Evolutionary conservation across 768 basidiomycete species (phyloP), one percentile per base, ranked within the genome.

Genomic region (Suillus cothurnatus): DNA sequence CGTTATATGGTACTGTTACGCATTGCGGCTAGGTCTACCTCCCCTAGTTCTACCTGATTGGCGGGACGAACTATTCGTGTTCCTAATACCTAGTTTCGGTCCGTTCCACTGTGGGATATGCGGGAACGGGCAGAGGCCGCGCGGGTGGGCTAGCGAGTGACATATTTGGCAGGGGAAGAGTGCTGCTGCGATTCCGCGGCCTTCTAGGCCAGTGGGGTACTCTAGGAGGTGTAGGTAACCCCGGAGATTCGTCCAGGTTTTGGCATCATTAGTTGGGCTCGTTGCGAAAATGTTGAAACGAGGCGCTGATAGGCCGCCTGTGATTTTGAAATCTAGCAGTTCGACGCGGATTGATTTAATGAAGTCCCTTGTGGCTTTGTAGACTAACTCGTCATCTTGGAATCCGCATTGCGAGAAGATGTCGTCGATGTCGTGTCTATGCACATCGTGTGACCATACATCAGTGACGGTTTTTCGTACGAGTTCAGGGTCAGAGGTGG

Each of bases 31-130:
- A 21, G 21, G 21, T 47, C 45, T 47, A 11, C 45, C n/a, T 0
- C 45, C 45, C 4, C 45, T 47, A 5, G n/a, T 1, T 1, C n/a
- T 47, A 11, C n/a, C 45, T 4, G 11, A 0, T 14, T 47, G n/a
- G 2, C 2, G 9, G 1, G 45, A 47, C 4, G 12, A 23, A 12
- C 14, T 47, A 0, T 0, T 2, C 0, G 31, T 3, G 7, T 0
- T 32, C 19, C 28, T 53, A 0, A 3, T 32, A 2, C 17, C 19
- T 8, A 31, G 1, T 11, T 53, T 53, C 1, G 52, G 52, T 28
- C 58, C 28, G 1, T 41, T 26, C 60, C 45, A 47, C 0, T 12
- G n/a, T 4, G 5, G 12, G 3, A 23, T 1, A 23, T 47, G 43
- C 0, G 9, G 43, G 21, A 45, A 45, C 11, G 43, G 43, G 43